A percentile compares a stretch with the other conserved stretches of the same genome.
phyloP scores from a whole-genome alignment of 75 land plant genomes.

The Pinus taeda region DNA sequence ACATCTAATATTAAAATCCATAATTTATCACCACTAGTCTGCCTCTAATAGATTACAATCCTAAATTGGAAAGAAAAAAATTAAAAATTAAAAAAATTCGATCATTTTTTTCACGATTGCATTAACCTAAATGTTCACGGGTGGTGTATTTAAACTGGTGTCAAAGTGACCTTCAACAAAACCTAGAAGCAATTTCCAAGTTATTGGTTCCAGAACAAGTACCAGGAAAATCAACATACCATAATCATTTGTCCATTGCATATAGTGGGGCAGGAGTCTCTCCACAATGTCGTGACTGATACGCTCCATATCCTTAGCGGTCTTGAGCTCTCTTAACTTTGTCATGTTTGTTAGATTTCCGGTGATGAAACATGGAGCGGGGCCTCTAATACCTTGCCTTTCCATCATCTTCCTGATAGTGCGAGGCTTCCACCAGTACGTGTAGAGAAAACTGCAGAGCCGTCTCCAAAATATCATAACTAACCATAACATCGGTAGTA shows the following conservation, averaged over 20 bases:
- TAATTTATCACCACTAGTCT: too few relatives aligned
- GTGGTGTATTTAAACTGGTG: too few relatives aligned
- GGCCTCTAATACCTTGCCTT: constrained; percentile 30
- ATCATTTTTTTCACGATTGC: too few relatives aligned
- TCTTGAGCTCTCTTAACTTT: neutral
- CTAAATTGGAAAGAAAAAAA: too few relatives aligned
- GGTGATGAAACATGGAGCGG: constrained; percentile 16
- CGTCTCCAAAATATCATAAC: too few relatives aligned
- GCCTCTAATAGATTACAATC: too few relatives aligned
- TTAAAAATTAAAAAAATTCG: too few relatives aligned
- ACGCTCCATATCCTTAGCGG: constrained; percentile 6
- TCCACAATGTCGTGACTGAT: constrained; percentile 14
- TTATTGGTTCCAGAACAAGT: neutral
- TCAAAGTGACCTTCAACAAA: too few relatives aligned
- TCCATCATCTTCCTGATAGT: neutral
- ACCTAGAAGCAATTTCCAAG: neutral
- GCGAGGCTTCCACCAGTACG: constrained; percentile 9
- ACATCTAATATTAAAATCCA: too few relatives aligned
- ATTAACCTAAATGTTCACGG: too few relatives aligned
- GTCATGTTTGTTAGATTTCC: constrained; percentile 17
- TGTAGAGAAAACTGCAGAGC: neutral
- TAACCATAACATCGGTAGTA: neutral
- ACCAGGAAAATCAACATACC: constrained; percentile 1
- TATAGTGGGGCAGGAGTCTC: constrained; percentile 17
- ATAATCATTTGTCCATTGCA: constrained; percentile 15